Evolutionary conservation across 257 asterid species (phyloP).

Genomic region (Voacanga thouarsii): DNA sequence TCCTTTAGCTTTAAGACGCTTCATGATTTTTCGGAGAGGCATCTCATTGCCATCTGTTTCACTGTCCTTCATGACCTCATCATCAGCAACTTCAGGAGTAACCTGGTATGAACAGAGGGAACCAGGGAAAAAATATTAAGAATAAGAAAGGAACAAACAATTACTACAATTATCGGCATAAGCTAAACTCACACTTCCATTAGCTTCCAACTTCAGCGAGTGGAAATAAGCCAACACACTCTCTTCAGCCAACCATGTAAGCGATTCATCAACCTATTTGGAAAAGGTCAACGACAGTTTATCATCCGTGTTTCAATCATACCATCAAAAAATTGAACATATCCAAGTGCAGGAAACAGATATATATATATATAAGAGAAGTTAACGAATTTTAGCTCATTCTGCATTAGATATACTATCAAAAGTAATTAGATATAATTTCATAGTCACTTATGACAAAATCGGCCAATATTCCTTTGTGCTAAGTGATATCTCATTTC

Average conservation of each 20-base stretch:
- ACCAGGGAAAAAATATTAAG: constrained; percentile 23
- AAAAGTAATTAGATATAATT: not conserved
- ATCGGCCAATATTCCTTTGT: not conserved
- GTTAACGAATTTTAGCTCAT: not conserved
- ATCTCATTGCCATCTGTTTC: constrained; percentile 92
- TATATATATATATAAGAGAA: not conserved
- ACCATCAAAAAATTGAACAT: not conserved
- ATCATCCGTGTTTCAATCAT: constrained; percentile 3
- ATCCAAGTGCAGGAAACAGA: not conserved
- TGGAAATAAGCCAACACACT: constrained; percentile 66
- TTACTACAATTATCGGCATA: not conserved
- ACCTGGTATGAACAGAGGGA: constrained; percentile 45
- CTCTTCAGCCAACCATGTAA: constrained; percentile 92
- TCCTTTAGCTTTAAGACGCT: constrained; percentile 82
- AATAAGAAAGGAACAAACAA: not conserved
- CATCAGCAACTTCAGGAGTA: constrained; percentile 52
- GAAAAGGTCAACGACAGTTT: constrained; percentile 17
- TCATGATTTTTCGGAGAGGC: constrained; percentile 85
- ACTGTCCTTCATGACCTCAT: constrained; percentile 78
- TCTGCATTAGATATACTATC: not conserved
- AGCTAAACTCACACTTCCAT: constrained; percentile 56
- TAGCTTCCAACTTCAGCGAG: constrained; percentile 73
- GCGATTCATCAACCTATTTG: constrained; percentile 57
- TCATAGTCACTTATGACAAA: not conserved
- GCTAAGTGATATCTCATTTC: not conserved